These are phyloP conservation scores for Escovopsis sp. DNA, from an alignment of 2,329 filamentous ascomycete genomes.

Conservation along the genomic window DNA sequence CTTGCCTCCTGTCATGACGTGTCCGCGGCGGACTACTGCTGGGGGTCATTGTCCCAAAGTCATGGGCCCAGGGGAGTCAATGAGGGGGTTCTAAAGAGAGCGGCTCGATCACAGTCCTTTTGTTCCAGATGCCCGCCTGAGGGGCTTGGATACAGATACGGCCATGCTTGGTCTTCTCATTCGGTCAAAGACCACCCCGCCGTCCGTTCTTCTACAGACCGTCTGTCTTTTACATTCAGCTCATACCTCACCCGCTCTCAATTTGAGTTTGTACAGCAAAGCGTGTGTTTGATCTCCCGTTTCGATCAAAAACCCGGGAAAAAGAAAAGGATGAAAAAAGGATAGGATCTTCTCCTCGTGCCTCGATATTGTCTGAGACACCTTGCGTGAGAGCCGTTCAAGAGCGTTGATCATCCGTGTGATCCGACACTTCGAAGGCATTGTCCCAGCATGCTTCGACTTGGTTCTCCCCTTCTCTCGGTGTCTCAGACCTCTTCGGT, in stretches of 20 bases:
- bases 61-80: too few relatives aligned
- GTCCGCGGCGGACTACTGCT: background rate
- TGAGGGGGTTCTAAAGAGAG: too few relatives aligned
- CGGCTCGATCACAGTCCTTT: too few relatives aligned
- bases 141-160: too few relatives aligned
- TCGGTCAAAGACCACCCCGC: background rate
- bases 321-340: too few relatives aligned
- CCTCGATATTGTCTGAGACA: slow-evolving; percentile 14
- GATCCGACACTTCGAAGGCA: background rate
- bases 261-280: slow-evolving; percentile 2
- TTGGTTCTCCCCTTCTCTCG: too few relatives aligned
- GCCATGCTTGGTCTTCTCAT: background rate
- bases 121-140: too few relatives aligned
- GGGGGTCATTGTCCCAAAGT: background rate
- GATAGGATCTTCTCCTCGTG: too few relatives aligned
- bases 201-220: background rate
- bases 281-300: background rate
- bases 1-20: slow-evolving; percentile 1
- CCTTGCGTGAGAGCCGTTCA: slow-evolving; percentile 2
- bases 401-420: background rate
- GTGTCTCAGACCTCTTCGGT: background rate
- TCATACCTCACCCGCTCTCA: background rate
- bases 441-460: slow-evolving; percentile 1
- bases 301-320: too few relatives aligned
- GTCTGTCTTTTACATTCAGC: slow-evolving; percentile 2